Base-by-base conservation (phyloP, 2,329 filamentous ascomycete genomes). In the Aspergillus sp. region DNA sequence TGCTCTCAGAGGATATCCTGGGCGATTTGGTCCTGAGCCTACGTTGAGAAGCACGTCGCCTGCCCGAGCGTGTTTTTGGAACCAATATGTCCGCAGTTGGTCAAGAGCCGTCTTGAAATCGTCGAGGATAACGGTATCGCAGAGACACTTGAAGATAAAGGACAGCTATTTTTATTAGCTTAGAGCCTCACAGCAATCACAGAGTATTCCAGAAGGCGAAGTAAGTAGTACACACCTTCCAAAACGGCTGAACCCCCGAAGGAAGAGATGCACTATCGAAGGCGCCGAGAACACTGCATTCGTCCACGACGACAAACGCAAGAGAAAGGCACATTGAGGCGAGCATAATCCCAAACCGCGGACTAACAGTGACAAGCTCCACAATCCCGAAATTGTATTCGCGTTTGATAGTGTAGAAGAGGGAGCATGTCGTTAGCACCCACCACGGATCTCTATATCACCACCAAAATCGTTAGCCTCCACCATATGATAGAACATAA, bases 71-170 rank as follows among this genome's bases (percentile, higher is more conserved):
- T 50, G 54, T 23, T 56, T 56, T 39, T 35, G 54, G 11, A 56
- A 51, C 54, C 54, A 56, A 27, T 56, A 46, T 12, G 17, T 27
- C 14, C 54, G 47, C 37, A 56, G 19, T 15, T 41, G 47, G 58
- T 82, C 79, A 5, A 82, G 68, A 0, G 78, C 79, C 3, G 85
- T 86, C 66, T 88, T 88, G 79, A 89, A 89, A 64, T 89, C 86
- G 65, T 89, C 86, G 11, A 89, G 80, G 52, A 89, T 81, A 52
- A 89, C 84, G 0, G 82, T 85, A 66, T 89, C 86, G 19, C 85
- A 87, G 47, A 88, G 78, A 60, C 86, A 88, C 71, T 88, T 88
- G 78, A 87, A 87, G 21, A 87, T 81, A 46, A 86, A 84, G 0
- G 82, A 80, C 11, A 86, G 67, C 73, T 75, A 43, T 24, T 11